These are phyloP conservation scores for Phytopythium delawarense DNA, from an alignment of 352 stramenopile genomes.

Conservation along the genomic window DNA sequence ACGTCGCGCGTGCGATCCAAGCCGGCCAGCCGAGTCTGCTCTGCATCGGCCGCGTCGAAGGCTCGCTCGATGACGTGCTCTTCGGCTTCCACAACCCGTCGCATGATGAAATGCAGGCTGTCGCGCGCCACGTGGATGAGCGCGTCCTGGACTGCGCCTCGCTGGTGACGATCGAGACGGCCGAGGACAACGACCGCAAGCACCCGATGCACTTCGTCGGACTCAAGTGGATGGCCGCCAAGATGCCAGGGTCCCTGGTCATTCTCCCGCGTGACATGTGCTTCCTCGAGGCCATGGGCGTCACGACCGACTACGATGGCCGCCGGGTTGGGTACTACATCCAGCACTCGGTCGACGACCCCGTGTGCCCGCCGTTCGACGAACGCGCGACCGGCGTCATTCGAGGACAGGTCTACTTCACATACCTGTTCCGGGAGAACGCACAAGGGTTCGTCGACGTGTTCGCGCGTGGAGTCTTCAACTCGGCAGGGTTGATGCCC, in stretches of 20 bases:
- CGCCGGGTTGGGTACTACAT: constrained; percentile 38
- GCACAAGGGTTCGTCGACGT: constrained; percentile 36
- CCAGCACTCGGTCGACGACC: constrained; percentile 41
- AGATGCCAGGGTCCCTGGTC: constrained; percentile 21
- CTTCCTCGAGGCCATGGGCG: constrained; percentile 44
- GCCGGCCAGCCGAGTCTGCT: constrained; percentile 24
- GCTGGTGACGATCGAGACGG: constrained; percentile 34
- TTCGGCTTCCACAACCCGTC: constrained; percentile 42
- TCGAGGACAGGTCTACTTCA: constrained; percentile 27
- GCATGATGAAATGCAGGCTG: constrained; percentile 37
- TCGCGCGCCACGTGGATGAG: constrained; percentile 26
- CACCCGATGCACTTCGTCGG: constrained; percentile 44
- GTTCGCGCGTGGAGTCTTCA: constrained; percentile 38
- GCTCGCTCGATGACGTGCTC: constrained; percentile 45
- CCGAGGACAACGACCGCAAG: constrained; percentile 11
- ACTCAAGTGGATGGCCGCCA: constrained; percentile 44
- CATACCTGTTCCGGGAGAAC: constrained; percentile 35
- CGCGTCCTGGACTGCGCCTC: constrained; percentile 32
- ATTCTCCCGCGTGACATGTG: constrained; percentile 17
- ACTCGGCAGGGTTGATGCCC: constrained; percentile 28
- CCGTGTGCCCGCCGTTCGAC: constrained; percentile 35
- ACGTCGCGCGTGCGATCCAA: constrained; percentile 5
- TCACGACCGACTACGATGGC: constrained; percentile 26
- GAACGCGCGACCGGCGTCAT: constrained; percentile 19
- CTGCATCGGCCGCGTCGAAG: constrained; percentile 35